phyloP scores from a whole-genome alignment of 2,329 filamentous ascomycete species.

The Endoconidiophora polonica region DNA sequence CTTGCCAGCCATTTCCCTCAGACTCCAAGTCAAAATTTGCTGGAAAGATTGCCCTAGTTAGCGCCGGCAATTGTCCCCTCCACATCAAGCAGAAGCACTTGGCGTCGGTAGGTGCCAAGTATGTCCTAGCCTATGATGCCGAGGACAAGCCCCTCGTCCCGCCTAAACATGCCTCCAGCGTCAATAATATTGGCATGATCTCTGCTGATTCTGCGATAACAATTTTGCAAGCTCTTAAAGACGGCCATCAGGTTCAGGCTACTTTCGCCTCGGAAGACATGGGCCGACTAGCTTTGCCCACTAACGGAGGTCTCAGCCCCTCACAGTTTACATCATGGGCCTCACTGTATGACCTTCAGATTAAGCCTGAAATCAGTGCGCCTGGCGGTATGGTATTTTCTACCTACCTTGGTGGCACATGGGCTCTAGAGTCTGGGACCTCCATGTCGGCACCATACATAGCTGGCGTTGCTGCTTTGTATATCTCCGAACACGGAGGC shows the following conservation, averaged over 20 bases:
- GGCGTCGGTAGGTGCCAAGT: conserved; percentile 17
- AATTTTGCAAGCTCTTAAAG: conserved; percentile 17
- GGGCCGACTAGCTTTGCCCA: not conserved
- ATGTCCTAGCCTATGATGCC: conserved; percentile 14
- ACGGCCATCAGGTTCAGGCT: conserved; percentile 22
- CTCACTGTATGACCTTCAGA: conserved; percentile 26
- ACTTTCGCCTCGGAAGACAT: conserved; percentile 20
- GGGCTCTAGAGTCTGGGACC: conserved; percentile 33
- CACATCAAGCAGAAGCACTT: conserved; percentile 18
- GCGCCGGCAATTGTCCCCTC: conserved; percentile 21
- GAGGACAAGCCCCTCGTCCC: conserved; percentile 10
- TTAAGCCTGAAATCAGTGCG: conserved; percentile 33
- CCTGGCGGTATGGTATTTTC: conserved; percentile 34
- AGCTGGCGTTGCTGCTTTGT: conserved; percentile 32
- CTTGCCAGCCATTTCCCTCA: conserved; percentile 17
- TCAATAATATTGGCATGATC: conserved; percentile 4
- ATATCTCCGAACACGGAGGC: conserved; percentile 26
- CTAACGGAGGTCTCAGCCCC: not conserved
- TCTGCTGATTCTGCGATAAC: conserved; percentile 15
- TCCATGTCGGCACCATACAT: conserved; percentile 40
- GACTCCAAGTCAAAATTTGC: conserved; percentile 15
- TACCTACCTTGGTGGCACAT: conserved; percentile 25
- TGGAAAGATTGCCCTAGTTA: conserved; percentile 16
- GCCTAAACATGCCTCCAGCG: conserved; percentile 12
- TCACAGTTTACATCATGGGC: not conserved